phyloP scores from a whole-genome alignment of 768 basidiomycete species.

The Rickenella mellea region DNA sequence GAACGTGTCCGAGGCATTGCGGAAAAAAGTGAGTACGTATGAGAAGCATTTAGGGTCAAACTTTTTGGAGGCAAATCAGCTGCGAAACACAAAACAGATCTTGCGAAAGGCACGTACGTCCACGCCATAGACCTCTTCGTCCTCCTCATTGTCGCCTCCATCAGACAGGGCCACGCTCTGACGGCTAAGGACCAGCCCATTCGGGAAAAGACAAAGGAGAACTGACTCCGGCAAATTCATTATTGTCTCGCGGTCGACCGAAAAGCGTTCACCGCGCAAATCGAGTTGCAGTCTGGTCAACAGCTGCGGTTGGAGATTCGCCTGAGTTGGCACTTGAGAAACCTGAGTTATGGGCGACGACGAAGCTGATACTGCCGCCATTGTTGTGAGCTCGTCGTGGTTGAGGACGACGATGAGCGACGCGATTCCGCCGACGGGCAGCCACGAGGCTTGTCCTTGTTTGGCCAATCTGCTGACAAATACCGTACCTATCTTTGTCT shows the following conservation, averaged over 20 bases:
- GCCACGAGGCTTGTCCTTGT: neutral
- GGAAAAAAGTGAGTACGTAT: conserved; percentile 90
- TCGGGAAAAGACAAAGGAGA: conserved; percentile 91
- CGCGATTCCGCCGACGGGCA: neutral
- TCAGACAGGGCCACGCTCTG: conserved; percentile 71
- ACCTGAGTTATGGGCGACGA: conserved; percentile 51
- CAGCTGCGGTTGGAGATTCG: conserved; percentile 76
- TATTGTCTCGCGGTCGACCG: conserved; percentile 93
- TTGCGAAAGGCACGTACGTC: conserved; percentile 57
- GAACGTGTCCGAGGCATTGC: conserved; percentile 78
- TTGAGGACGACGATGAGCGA: conserved; percentile 16
- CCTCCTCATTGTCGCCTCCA: conserved; percentile 64
- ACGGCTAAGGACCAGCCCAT: conserved; percentile 87
- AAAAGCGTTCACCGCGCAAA: conserved; percentile 83
- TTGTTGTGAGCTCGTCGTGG: conserved; percentile 16
- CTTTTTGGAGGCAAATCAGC: conserved; percentile 28
- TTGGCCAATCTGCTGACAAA: neutral
- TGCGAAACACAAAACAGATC: conserved; percentile 1
- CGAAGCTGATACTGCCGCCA: conserved; percentile 31
- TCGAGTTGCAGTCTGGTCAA: conserved; percentile 86
- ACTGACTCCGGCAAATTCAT: conserved; percentile 99
- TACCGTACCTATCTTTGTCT: neutral
- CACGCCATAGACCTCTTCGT: conserved; percentile 91
- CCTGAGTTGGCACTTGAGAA: conserved; percentile 52
- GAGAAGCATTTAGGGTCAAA: conserved; percentile 97